Conservation (phyloP, 768 basidiomycete species). For the Hygrocybe punicea region DNA sequence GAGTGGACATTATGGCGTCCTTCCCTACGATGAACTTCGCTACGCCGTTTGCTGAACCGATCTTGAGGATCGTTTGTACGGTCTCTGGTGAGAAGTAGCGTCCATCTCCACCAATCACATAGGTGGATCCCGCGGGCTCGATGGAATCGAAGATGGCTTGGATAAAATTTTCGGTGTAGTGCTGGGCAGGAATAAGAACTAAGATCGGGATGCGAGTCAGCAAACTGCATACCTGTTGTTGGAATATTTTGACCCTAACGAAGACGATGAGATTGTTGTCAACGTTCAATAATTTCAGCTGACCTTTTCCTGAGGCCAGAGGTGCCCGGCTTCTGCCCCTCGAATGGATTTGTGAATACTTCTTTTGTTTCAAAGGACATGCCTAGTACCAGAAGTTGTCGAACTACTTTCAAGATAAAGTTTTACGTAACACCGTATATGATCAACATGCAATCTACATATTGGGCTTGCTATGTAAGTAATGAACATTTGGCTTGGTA, state of each 20-base stretch:
- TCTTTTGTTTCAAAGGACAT: constrained; percentile 59
- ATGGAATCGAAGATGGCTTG: constrained; percentile 93
- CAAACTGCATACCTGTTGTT: constrained; percentile 67
- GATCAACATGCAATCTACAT: no score
- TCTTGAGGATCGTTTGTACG: constrained; percentile 88
- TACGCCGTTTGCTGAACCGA: constrained; percentile 93
- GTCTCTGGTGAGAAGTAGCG: constrained; percentile 85
- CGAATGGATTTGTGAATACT: constrained; percentile 79
- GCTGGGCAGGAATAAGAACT: constrained; percentile 41
- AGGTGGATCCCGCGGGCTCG: constrained; percentile 69
- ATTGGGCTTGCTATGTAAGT: no score
- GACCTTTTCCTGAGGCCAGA: constrained; percentile 96
- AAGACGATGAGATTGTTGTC: constrained; percentile 15
- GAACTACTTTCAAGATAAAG: background rate
- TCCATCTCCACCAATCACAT: constrained; percentile 97
- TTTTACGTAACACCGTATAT: background rate
- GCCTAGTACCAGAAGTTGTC: no score
- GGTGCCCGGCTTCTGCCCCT: constrained; percentile 96
- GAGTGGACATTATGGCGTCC: constrained; percentile 90
- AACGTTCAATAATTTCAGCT: constrained; percentile 14
- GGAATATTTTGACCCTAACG: constrained; percentile 92
- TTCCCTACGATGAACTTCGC: constrained; percentile 89
- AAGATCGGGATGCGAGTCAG: background rate
- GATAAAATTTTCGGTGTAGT: constrained; percentile 99
- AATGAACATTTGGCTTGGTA: no score